Evolutionary conservation across 768 basidiomycete genomes (phyloP), one percentile per base, ranked within the genome.

Genomic region (Naganishia vishniacii): DNA sequence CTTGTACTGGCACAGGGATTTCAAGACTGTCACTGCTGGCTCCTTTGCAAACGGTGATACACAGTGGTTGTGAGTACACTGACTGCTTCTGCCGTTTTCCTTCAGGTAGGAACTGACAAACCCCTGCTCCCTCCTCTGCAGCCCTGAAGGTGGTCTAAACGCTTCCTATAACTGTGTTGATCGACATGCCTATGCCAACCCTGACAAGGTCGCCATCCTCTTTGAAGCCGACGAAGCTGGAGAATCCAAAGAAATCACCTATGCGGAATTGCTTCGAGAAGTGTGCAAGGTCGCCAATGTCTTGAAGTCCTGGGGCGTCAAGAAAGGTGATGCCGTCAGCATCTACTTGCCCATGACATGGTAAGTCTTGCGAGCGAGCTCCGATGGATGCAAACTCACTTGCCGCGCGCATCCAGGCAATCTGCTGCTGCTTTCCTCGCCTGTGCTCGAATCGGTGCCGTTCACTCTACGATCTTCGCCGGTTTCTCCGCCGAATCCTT

Each of bases 151-250:
- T 31, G 86, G 82, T 4, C 79, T 94, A 70, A 95, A 93, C 73
- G 94, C 87, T 1, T 85, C 91, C 9, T 98, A 98, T 82, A 99
- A 99, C 79, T 94, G 91, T 72, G 90, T 99, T 53, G 95, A 99
- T 77, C 85, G 94, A 62, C 93, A 91, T 87, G 94, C 90, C 16
- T 92, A 87, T 80, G 84, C 85, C 74, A 80, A 92, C 72, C 95
- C 94, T 0, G 80, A 95, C 76, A 80, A 79, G 88, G 85, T 86
- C 28, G 94, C 94, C 29, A 95, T 98, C 79, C 92, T 98, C 78
- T 99, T 93, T 80, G 94, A 99, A 78, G 93, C 92, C 0, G 94
- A 99, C 72, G 94, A 99, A 76, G 88, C 92, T 0, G 85, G 83
- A 61, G 82, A 89, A 48, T 88, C 90, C 51, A 75, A 84, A 65